phyloP scores from a whole-genome alignment of 2,329 filamentous ascomycete species.

The Arthroderma uncinatum region DNA sequence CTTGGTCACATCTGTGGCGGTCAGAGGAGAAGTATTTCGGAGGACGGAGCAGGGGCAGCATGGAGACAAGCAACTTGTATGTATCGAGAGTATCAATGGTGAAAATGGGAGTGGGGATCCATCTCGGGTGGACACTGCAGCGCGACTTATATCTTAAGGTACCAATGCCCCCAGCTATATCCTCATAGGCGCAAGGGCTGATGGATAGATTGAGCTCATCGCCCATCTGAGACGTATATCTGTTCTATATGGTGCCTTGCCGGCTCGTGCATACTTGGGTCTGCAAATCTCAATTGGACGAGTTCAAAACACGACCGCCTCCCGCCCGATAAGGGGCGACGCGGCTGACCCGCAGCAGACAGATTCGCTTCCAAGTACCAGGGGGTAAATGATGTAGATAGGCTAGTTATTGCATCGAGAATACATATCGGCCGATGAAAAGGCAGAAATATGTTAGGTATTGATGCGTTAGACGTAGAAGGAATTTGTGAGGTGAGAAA shows the following conservation, averaged over 20 bases:
- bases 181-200: too few relatives aligned
- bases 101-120: not conserved
- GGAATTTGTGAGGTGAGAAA: too few relatives aligned
- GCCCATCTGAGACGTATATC: too few relatives aligned
- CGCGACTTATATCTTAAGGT: not conserved
- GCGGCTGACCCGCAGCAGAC: not conserved
- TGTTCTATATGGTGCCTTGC: too few relatives aligned
- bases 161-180: too few relatives aligned
- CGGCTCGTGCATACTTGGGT: too few relatives aligned
- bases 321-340: not conserved
- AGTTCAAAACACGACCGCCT: too few relatives aligned
- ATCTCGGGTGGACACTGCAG: not conserved
- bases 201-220: too few relatives aligned
- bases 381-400: not conserved
- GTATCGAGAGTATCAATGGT: not conserved
- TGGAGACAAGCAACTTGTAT: not conserved
- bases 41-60: not conserved
- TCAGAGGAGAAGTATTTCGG: not conserved
- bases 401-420: not conserved
- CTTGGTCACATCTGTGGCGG: not conserved
- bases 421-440: not conserved
- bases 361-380: not conserved
- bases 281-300: too few relatives aligned
- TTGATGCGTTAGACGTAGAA: not conserved
- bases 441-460: not conserved